phyloP scores from a whole-genome alignment of 23 red algal species.

The Gracilaria gracilis region DNA sequence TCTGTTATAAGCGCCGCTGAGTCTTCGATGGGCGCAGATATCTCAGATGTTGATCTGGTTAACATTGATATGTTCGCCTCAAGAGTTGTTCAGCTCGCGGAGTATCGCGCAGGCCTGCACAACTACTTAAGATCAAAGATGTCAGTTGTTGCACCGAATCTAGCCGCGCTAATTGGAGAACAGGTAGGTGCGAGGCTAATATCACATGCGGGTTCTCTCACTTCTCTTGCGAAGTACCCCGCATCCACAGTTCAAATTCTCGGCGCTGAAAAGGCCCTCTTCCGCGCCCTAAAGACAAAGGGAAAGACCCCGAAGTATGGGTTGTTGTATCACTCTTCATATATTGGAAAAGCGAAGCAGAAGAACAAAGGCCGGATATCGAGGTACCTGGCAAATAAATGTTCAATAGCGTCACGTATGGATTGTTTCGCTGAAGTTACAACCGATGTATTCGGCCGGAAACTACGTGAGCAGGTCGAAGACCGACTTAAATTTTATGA shows the following conservation, averaged over 20 bases:
- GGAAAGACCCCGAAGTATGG: constrained; percentile 99
- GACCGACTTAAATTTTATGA: constrained; percentile 94
- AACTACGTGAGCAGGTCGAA: constrained; percentile 94
- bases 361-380: constrained; percentile 98
- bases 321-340: constrained; percentile 87
- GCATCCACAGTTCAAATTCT: constrained; percentile 99
- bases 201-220: constrained; percentile 95
- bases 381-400: constrained; percentile 94
- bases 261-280: constrained; percentile 99
- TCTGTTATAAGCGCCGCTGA: constrained; percentile 88
- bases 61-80: constrained; percentile 91
- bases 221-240: constrained; percentile 98
- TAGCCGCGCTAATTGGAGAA: constrained; percentile 91
- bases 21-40: constrained; percentile 95
- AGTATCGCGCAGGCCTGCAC: constrained; percentile 88
- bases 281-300: constrained; percentile 95
- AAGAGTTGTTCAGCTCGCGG: constrained; percentile 81
- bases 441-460: constrained; percentile 89
- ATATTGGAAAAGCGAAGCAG: constrained; percentile 89
- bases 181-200: constrained; percentile 95
- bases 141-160: constrained; percentile 89
- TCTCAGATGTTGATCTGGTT: constrained; percentile 85
- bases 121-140: constrained; percentile 88
- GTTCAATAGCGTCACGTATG: constrained; percentile 89
- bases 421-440: constrained; percentile 88